Base-by-base conservation (phyloP, 352 stramenopile genomes). In the Globisporangium polare region DNA sequence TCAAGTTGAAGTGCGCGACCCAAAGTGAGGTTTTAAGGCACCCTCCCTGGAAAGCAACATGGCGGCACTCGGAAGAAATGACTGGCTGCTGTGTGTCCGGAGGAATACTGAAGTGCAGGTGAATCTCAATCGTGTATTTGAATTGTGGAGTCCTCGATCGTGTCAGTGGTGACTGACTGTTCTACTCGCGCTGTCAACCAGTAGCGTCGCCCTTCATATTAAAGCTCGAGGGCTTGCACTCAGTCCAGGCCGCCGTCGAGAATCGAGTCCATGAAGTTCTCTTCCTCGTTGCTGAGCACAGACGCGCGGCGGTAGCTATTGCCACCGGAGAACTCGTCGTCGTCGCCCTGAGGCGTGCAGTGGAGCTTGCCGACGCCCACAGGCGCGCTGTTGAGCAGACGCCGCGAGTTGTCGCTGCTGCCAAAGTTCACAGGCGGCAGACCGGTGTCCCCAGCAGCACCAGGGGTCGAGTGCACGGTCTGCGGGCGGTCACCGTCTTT, bases 181-280 rank as follows among this genome's bases (percentile, higher is more conserved):
- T 9, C 33, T 33, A n/a, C 10, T 35, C 15, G 37, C 37, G 37
- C 37, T n/a, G 15, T 43, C 37, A 3, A n/a, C n/a, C n/a, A n/a
- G n/a, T n/a, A n/a, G 13, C 15, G 37, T 18, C 15, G 22, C 49
- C 22, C 49, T 22, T 54, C 15, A 54, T 54, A 54, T 31, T 13
- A 33, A n/a, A 2, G 17, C 37, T 31, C 26, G 17, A 13, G 29
- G 13, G 37, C 27, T 58, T 20, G 33, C 47, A 52, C 37, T 55
- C 53, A 29, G 43, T 61, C 43, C 20, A 59, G 13, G 29, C 70
- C 70, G 15, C 47, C 56, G 57, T 74, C 80, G 26, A 92, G 67
- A 43, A 94, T 94, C 41, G 78, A 74, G 60, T 92, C 77, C 85
- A 94, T 94, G 55, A 94, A 66, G 64, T 75, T 90, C 71, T 94